Evolutionary conservation across 768 basidiomycete genomes (phyloP).

Genomic region (Panaeolus papilionaceus): DNA sequence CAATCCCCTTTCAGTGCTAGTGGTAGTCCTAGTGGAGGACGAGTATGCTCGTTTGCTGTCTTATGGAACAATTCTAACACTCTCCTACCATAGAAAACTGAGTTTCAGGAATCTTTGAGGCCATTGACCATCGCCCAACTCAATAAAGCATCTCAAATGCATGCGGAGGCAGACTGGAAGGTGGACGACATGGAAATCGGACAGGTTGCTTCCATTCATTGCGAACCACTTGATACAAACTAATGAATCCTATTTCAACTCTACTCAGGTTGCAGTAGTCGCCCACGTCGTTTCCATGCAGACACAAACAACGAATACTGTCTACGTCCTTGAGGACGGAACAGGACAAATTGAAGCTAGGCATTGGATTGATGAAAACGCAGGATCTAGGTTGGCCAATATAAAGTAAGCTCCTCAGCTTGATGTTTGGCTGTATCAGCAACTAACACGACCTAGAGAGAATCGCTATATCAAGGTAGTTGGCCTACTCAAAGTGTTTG

Average conservation of each 20-base stretch:
- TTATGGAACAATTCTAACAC: neutral
- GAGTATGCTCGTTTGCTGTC: slow-evolving; percentile 34
- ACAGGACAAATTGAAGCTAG: slow-evolving; percentile 80
- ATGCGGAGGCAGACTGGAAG: slow-evolving; percentile 88
- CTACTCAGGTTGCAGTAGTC: slow-evolving; percentile 33
- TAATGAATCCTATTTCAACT: slow-evolving; percentile 9
- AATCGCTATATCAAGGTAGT: slow-evolving; percentile 81
- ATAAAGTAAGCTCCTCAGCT: slow-evolving; percentile 43
- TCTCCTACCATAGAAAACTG: slow-evolving; percentile 37
- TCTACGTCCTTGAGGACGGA: slow-evolving; percentile 86
- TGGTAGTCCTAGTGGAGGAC: slow-evolving; percentile 66
- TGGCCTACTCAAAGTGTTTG: slow-evolving; percentile 83
- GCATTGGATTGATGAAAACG: slow-evolving; percentile 83
- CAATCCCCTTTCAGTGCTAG: slow-evolving; percentile 63
- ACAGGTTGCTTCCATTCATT: slow-evolving; percentile 54
- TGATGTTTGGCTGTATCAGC: neutral
- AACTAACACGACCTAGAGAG: slow-evolving; percentile 51
- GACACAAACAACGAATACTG: slow-evolving; percentile 78
- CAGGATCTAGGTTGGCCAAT: slow-evolving; percentile 52
- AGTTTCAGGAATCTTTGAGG: slow-evolving; percentile 50
- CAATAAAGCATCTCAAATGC: slow-evolving; percentile 75
- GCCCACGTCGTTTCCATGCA: slow-evolving; percentile 69
- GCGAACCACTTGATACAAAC: neutral
- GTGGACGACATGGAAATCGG: slow-evolving; percentile 83
- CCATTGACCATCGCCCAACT: slow-evolving; percentile 85